A percentile compares a stretch with the other conserved stretches of the same genome.
phyloP scores from a whole-genome alignment of 23 red algal genomes.

The Gracilaria caudata region DNA sequence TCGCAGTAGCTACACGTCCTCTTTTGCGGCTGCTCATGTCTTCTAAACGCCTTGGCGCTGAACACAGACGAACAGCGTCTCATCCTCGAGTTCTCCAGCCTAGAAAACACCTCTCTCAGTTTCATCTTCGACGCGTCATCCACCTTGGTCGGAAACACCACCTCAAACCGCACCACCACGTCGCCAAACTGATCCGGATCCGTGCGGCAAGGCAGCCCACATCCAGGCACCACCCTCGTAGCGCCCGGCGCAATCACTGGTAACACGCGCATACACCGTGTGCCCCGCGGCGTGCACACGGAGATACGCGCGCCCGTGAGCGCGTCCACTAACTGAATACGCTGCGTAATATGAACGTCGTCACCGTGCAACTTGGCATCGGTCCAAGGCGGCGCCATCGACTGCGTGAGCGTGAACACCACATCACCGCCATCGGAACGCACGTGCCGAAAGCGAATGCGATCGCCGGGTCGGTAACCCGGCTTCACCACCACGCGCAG shows the following conservation, averaged over 20 bases:
- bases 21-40: background rate
- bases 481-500: conserved; percentile 35
- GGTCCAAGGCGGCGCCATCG: background rate
- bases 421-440: conserved; percentile 34
- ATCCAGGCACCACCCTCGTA: background rate
- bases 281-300: conserved; percentile 18
- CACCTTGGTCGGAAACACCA: conserved; percentile 46
- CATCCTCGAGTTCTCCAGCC: conserved; percentile 23
- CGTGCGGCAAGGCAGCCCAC: conserved; percentile 34
- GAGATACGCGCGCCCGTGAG: conserved; percentile 34
- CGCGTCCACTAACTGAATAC: conserved; percentile 48
- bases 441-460: conserved; percentile 34
- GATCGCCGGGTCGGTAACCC: conserved; percentile 54
- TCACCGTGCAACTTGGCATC: conserved; percentile 8
- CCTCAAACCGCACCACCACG: conserved; percentile 42
- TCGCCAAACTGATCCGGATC: conserved; percentile 15
- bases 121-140: conserved; percentile 21
- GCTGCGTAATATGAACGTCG: conserved; percentile 31
- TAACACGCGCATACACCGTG: background rate
- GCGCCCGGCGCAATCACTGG: conserved; percentile 17
- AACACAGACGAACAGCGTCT: conserved; percentile 21
- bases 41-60: conserved; percentile 15
- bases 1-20: conserved; percentile 13
- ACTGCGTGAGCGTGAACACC: conserved; percentile 44
- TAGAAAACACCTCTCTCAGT: conserved; percentile 42